Base-by-base conservation (phyloP, 768 basidiomycete genomes). In the Phanerodontia chrysosporium region DNA sequence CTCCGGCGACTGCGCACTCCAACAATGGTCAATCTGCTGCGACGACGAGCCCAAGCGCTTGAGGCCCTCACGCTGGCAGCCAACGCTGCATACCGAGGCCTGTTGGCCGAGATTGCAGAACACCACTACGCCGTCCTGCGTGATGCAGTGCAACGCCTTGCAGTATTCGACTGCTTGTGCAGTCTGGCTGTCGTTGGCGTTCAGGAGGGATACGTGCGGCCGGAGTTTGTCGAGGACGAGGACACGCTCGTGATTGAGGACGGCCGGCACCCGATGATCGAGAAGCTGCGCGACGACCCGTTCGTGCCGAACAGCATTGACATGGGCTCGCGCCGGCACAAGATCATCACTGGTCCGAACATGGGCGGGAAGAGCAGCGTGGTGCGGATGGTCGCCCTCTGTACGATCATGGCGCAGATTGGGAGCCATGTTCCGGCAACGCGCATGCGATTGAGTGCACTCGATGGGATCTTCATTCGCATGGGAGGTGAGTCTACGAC, bases 251-350 rank as follows among this genome's bases (percentile, higher is more conserved):
- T 91, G 60, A 89, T 98, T 29, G 72, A 80, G 12, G 83, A 87
- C n/a, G 95, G 92, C 0, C 81, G 94, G 12, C 96, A 99, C 75
- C 96, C 96, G 0, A 93, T 98, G 84, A 84, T 95, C 16, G 95
- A 97, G 70, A 80, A 80, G 9, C 73, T 95, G 22, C 77, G 84
- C 39, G 74, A 85, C 1, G 85, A 90, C 61, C 92, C 94, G 1
- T 96, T 92, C 72, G 87, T 98, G 1, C 87, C 93, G 2, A 98
- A 97, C 69, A 81, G 84, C 13, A 71, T 96, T 18, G 66, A 72
- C 1, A 83, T 97, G 68, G 87, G 87, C 8, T 83, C 87, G 5
- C 71, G 83, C 2, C 73, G 81, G 45, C 83, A 76, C 67, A 86
- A 87, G 70, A 81, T 92, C 49, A 88, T 93, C 61, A 93, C 90